phyloP scores from a whole-genome alignment of 2,329 filamentous ascomycete genomes.

The Alternaria triticina region DNA sequence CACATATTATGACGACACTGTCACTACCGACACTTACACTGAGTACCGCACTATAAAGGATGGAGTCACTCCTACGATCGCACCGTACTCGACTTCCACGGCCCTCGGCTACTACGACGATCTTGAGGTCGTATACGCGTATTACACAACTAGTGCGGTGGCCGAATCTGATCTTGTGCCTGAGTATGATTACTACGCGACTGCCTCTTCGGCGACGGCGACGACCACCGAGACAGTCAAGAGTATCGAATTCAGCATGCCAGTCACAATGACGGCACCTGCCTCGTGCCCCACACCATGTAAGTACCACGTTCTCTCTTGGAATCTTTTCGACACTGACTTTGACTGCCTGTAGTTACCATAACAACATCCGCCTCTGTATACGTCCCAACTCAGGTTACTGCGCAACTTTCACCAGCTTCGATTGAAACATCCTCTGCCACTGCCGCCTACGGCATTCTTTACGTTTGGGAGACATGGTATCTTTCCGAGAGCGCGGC shows the following conservation, averaged over 20 bases:
- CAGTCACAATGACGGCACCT: slow-evolving; percentile 40
- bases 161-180: slow-evolving; percentile 33
- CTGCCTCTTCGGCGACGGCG: slow-evolving; percentile 7
- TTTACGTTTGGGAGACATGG: slow-evolving; percentile 30
- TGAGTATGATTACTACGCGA: slow-evolving; percentile 13
- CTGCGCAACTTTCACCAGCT: slow-evolving; percentile 30
- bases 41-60: slow-evolving; percentile 29
- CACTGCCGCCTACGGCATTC: slow-evolving; percentile 4
- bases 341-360: slow-evolving; percentile 12
- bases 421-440: slow-evolving; percentile 21
- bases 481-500: slow-evolving; percentile 34
- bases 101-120: slow-evolving; percentile 9
- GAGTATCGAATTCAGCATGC: slow-evolving; percentile 31
- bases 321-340: neutral
- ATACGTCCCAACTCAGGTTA: slow-evolving; percentile 29
- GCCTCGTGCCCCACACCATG: slow-evolving; percentile 33
- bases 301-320: neutral
- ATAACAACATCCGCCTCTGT: slow-evolving; percentile 27
- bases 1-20: slow-evolving; percentile 14
- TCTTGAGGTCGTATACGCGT: slow-evolving; percentile 24
- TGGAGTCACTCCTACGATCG: slow-evolving; percentile 32
- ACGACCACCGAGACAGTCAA: slow-evolving; percentile 6
- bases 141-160: slow-evolving; percentile 30
- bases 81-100: slow-evolving; percentile 17
- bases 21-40: slow-evolving; percentile 17